Evolutionary conservation across 257 asterid genomes (phyloP), one percentile per base, ranked within the genome.

Genomic region (Salvia rosmarinus): DNA sequence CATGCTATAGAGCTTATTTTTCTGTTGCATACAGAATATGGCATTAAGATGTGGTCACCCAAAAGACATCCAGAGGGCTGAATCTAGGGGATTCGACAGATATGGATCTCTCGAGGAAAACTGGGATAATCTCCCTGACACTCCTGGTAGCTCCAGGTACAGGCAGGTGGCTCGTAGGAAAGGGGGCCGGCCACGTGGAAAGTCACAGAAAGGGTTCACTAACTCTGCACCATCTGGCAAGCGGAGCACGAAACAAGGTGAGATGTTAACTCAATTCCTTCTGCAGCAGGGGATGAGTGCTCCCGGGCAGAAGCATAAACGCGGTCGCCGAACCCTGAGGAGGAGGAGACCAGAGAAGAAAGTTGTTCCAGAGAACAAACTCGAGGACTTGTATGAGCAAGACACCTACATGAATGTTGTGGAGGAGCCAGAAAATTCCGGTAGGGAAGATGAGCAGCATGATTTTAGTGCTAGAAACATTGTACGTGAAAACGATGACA

Each of bases 291-390:
- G 87, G 39, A 85, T 78, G 30, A 81, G 76, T 67, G 75, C 88
- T 17, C 83, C 83, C 23, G 95, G 88, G 52, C 96, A 90, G 82
- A 86, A 70, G 78, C 92, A 84, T 60, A 84, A 82, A 11, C 91
- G 95, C 2, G 98, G 98, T 52, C 89, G 82, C 12, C 82, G 98
- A 76, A 93, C 97, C 60, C 58, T 86, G 37, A 72, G 97, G 74
- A 84, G 97, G 74, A 84, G 96, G 78, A 90, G 97, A 77, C 56
- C 60, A 1, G 94, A 83, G 74, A 85, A 80, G 77, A 84, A 80
- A 67, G 58, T 73, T 0, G 80, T 64, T n/a, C 65, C 77, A 21
- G 90, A 83, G 67, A 77, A 72, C 40, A 57, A 66, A 35, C 77
- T 68, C 13, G 89, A 80, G 17, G 61, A 70, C 70, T 58, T 75